phyloP scores from a whole-genome alignment of 441 rosid genomes.

The Aleurites moluccanus region DNA sequence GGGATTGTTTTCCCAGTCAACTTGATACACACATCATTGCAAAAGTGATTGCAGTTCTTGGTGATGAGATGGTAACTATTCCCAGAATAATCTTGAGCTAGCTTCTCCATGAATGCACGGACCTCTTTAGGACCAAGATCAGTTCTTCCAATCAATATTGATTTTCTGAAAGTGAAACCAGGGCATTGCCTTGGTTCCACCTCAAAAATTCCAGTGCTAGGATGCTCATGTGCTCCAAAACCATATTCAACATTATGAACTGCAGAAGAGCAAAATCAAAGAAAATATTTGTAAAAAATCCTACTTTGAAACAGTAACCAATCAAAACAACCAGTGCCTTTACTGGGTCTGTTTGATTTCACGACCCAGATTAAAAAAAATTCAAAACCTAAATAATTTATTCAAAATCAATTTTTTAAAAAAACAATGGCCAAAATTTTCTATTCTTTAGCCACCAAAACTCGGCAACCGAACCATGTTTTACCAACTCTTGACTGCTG shows the following conservation, averaged over 20 bases:
- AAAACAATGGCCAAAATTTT: not conserved
- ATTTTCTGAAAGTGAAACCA: slow-evolving; percentile 82
- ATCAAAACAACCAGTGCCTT: not conserved
- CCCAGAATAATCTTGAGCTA: slow-evolving; percentile 68
- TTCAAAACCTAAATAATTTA: not conserved
- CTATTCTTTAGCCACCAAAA: slow-evolving; percentile 7
- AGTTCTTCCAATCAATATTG: slow-evolving; percentile 82
- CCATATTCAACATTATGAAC: slow-evolving; percentile 89
- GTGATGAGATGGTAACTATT: slow-evolving; percentile 78
- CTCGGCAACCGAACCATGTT: not conserved
- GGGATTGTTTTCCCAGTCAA: slow-evolving; percentile 76
- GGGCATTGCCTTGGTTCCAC: slow-evolving; percentile 91
- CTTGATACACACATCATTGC: slow-evolving; percentile 66
- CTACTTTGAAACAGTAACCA: not conserved
- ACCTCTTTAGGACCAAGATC: slow-evolving; percentile 76
- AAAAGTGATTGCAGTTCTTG: slow-evolving; percentile 95
- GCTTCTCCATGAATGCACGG: slow-evolving; percentile 63
- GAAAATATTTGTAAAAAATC: not conserved
- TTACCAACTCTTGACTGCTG: slow-evolving; percentile 13
- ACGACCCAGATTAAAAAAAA: not conserved
- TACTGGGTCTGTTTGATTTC: not conserved
- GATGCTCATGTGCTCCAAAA: slow-evolving; percentile 84
- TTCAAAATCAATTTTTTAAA: not conserved
- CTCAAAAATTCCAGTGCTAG: slow-evolving; percentile 76
- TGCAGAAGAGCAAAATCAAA: slow-evolving; percentile 26